These are phyloP conservation scores for Stachybotrys elegans DNA, from an alignment of 2,329 filamentous ascomycete species.

Conservation along the genomic window DNA sequence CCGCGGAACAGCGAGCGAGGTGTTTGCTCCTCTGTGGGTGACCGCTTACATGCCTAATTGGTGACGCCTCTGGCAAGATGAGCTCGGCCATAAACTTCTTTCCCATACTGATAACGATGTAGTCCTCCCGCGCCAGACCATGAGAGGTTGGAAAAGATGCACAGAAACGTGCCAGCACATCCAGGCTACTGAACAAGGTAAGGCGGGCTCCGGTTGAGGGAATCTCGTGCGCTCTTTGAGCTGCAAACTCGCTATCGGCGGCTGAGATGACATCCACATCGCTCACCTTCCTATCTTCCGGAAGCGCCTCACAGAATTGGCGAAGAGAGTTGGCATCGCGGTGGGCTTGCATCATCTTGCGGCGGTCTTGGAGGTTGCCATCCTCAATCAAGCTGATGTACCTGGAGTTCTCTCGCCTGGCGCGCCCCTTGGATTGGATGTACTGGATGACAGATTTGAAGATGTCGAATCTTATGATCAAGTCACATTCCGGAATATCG, in stretches of 20 bases:
- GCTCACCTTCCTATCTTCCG: slow-evolving; percentile 59
- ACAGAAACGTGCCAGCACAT: slow-evolving; percentile 68
- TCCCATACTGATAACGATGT: slow-evolving; percentile 52
- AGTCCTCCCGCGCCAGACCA: slow-evolving; percentile 42
- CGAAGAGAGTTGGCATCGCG: slow-evolving; percentile 60
- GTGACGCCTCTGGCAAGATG: slow-evolving; percentile 69
- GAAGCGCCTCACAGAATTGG: slow-evolving; percentile 70
- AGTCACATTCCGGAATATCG: slow-evolving; percentile 63
- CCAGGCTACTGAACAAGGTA: slow-evolving; percentile 69
- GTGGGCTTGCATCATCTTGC: slow-evolving; percentile 54
- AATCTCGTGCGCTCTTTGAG: slow-evolving; percentile 53
- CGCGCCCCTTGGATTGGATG: slow-evolving; percentile 85
- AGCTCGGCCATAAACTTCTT: slow-evolving; percentile 71
- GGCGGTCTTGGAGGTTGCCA: slow-evolving; percentile 57
- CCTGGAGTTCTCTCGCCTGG: slow-evolving; percentile 69
- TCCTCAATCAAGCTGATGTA: slow-evolving; percentile 82
- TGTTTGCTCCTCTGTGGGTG: slow-evolving; percentile 62
- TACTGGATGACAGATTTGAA: slow-evolving; percentile 91
- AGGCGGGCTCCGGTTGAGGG: slow-evolving; percentile 68
- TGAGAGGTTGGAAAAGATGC: slow-evolving; percentile 47
- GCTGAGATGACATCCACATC: slow-evolving; percentile 14
- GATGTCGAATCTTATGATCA: slow-evolving; percentile 74
- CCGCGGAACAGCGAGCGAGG: slow-evolving; percentile 80
- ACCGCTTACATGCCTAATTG: slow-evolving; percentile 63
- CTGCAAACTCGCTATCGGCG: slow-evolving; percentile 13